phyloP scores from a whole-genome alignment of 2,329 filamentous ascomycete species.

The Colletotrichum filicis region DNA sequence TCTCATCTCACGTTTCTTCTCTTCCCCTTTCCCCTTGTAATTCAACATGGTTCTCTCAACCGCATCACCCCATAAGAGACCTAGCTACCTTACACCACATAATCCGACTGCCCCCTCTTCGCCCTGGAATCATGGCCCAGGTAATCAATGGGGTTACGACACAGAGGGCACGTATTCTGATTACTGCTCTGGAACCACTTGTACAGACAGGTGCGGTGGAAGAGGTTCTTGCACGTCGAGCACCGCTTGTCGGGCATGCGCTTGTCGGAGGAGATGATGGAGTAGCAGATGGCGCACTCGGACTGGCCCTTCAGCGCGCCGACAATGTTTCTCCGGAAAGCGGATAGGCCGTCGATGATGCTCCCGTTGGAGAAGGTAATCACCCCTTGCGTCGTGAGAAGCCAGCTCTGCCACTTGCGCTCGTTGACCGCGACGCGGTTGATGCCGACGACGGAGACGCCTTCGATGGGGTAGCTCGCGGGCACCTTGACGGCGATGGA shows the following conservation, averaged over 20 bases:
- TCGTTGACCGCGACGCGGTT: slow-evolving; percentile 90
- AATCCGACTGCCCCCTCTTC: slow-evolving; percentile 22
- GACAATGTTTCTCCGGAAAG: slow-evolving; percentile 88
- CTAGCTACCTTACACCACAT: not conserved
- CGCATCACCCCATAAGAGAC: too few species aligned
- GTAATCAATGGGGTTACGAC: slow-evolving; percentile 85
- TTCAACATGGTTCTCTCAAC: too few species aligned
- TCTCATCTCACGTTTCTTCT: not conserved
- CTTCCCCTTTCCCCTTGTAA: too few species aligned
- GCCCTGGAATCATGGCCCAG: slow-evolving; percentile 51
- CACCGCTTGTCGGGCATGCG: slow-evolving; percentile 93
- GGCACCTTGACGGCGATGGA: slow-evolving; percentile 86
- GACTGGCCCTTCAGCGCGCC: slow-evolving; percentile 91
- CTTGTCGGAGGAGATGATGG: slow-evolving; percentile 88
- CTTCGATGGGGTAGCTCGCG: slow-evolving; percentile 82
- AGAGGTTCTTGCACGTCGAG: slow-evolving; percentile 91
- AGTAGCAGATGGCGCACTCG: slow-evolving; percentile 98
- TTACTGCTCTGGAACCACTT: slow-evolving; percentile 98
- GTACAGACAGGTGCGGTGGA: slow-evolving; percentile 90
- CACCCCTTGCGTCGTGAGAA: slow-evolving; percentile 87
- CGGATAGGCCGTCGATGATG: slow-evolving; percentile 85
- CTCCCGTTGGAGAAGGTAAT: slow-evolving; percentile 93
- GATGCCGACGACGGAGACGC: slow-evolving; percentile 79
- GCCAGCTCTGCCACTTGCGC: slow-evolving; percentile 92
- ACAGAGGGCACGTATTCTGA: slow-evolving; percentile 91